Evolutionary conservation across 805 yeast species (phyloP).

Genomic region (Millerago galiae): DNA sequence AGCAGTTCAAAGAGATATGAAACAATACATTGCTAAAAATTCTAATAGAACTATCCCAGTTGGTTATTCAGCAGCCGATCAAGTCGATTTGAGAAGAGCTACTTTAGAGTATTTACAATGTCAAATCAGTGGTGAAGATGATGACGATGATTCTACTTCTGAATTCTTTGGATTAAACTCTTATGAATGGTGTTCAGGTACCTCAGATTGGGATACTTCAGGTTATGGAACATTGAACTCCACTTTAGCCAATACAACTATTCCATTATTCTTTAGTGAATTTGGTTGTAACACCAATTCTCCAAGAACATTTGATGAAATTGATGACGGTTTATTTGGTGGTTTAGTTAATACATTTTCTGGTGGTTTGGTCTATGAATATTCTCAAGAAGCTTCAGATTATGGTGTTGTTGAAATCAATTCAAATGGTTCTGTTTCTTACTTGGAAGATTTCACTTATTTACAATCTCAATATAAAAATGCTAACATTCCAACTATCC

Average conservation of each 20-base stretch:
- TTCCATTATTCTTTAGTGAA: constrained; percentile 68
- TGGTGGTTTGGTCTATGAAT: constrained; percentile 94
- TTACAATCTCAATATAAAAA: constrained; percentile 38
- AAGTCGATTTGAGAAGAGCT: constrained; percentile 57
- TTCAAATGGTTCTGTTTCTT: constrained; percentile 35
- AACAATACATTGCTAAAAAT: constrained; percentile 64
- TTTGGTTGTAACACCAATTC: constrained; percentile 73
- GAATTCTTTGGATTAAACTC: constrained; percentile 95
- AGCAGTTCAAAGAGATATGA: constrained; percentile 91
- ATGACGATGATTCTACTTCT: constrained; percentile 55
- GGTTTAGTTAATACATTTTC: constrained; percentile 63
- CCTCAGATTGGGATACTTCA: constrained; percentile 54
- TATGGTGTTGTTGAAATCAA: constrained; percentile 68
- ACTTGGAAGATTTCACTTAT: constrained; percentile 44
- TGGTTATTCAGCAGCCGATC: constrained; percentile 96
- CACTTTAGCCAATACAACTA: constrained; percentile 50
- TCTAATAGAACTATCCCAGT: constrained; percentile 78
- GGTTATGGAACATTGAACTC: constrained; percentile 62
- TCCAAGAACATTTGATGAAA: constrained; percentile 86
- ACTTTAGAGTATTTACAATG: constrained; percentile 81
- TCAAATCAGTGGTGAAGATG: constrained; percentile 48
- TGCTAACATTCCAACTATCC: constrained; percentile 31
- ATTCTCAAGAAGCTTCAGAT: constrained; percentile 65
- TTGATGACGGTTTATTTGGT: constrained; percentile 58
- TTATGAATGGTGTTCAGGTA: constrained; percentile 91